Conservation (phyloP, 345 rosid genomes). For the Lagerstroemia speciosa region DNA sequence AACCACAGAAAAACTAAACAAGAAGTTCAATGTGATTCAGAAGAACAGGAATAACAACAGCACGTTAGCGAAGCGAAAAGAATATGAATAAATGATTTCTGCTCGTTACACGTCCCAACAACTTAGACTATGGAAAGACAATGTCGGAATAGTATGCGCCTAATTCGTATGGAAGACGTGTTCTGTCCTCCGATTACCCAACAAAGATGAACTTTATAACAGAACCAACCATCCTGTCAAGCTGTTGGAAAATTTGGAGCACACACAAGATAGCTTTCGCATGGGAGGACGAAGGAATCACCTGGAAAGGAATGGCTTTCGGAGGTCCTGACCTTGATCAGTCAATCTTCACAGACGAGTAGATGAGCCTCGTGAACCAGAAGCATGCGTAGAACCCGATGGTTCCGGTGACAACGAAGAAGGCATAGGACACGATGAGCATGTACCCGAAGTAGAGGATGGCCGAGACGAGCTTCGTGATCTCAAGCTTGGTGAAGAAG, state of each 20-base stretch:
- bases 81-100: slow-evolving; percentile 2
- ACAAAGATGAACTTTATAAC: background rate
- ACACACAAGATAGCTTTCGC: slow-evolving; percentile 5
- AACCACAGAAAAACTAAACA: background rate
- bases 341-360: slow-evolving; percentile 34
- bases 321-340: slow-evolving; percentile 2
- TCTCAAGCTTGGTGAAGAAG: slow-evolving; percentile 36
- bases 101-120: background rate
- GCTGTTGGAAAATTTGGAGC: slow-evolving; percentile 4
- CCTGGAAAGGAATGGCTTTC: background rate
- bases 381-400: slow-evolving; percentile 33
- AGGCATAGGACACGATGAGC: slow-evolving; percentile 29
- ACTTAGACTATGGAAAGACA: background rate
- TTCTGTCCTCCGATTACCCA: background rate
- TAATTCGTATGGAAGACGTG: slow-evolving; percentile 5
- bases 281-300: background rate
- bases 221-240: slow-evolving; percentile 1
- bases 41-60: background rate
- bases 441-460: slow-evolving; percentile 34
- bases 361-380: slow-evolving; percentile 33
- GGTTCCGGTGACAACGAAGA: slow-evolving; percentile 31
- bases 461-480: slow-evolving; percentile 28
- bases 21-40: background rate
- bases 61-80: background rate
- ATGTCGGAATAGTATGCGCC: background rate